Conservation (phyloP, 108 stramenopile species). For the Mediolabrus comicus region DNA sequence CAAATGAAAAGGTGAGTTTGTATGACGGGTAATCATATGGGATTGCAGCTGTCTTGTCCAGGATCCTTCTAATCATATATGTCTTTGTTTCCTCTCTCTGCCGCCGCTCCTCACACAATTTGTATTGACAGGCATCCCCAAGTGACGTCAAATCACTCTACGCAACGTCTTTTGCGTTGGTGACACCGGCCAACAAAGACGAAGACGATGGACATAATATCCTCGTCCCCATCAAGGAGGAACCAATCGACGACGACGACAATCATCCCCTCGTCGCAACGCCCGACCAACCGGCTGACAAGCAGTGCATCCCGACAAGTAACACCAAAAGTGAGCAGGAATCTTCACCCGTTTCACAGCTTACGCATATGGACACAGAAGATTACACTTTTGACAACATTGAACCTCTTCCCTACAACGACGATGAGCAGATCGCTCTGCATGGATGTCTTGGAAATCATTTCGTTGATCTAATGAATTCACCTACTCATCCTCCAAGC, state of each 20-base stretch:
- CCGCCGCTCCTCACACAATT: neutral
- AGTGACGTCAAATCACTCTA: neutral
- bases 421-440: slow-evolving; percentile 6
- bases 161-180: neutral
- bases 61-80: neutral
- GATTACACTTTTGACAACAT: slow-evolving; percentile 9
- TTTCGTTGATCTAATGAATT: neutral
- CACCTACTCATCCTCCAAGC: neutral
- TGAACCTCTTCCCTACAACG: slow-evolving; percentile 29
- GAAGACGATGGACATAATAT: neutral
- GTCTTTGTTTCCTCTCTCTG: neutral
- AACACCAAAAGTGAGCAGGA: neutral
- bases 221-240: neutral
- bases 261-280: neutral
- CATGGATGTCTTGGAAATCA: slow-evolving; percentile 9
- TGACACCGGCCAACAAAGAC: neutral
- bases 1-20: neutral
- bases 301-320: neutral
- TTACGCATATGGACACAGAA: neutral
- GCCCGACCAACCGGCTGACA: neutral
- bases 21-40: neutral
- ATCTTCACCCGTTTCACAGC: neutral
- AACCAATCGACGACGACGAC: neutral
- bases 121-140: neutral
- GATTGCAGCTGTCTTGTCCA: neutral